These are phyloP conservation scores for Thraustotheca clavata DNA, from an alignment of 352 stramenopile genomes.

Conservation along the genomic window DNA sequence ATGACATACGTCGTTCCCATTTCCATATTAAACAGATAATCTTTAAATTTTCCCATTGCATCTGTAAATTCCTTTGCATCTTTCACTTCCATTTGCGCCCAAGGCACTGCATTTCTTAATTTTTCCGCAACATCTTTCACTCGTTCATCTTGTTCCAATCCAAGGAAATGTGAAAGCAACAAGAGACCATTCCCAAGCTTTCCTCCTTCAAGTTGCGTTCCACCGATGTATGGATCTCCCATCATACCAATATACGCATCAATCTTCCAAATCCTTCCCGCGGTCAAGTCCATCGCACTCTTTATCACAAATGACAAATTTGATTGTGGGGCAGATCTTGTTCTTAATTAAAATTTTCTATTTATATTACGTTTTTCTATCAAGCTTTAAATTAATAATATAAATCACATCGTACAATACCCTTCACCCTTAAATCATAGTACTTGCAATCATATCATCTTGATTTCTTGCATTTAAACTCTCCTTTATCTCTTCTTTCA, in stretches of 20 bases:
- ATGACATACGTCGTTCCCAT: slow-evolving; percentile 43
- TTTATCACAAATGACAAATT: background rate
- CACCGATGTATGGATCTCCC: slow-evolving; percentile 68
- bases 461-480: too few species aligned
- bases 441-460: background rate
- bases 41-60: slow-evolving; percentile 64
- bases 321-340: slow-evolving; percentile 15
- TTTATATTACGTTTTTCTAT: too few species aligned
- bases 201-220: slow-evolving; percentile 66
- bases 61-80: slow-evolving; percentile 54
- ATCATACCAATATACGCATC: slow-evolving; percentile 65
- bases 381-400: too few species aligned
- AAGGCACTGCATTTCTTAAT: slow-evolving; percentile 32
- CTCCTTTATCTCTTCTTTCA: too few species aligned
- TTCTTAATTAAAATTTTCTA: background rate
- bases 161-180: slow-evolving; percentile 1
- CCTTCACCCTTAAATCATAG: background rate
- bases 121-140: slow-evolving; percentile 34
- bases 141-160: slow-evolving; percentile 30
- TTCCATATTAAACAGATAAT: slow-evolving; percentile 36
- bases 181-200: slow-evolving; percentile 59
- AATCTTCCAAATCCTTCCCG: slow-evolving; percentile 47
- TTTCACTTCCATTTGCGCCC: slow-evolving; percentile 46
- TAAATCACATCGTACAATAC: too few species aligned
- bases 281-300: slow-evolving; percentile 16